phyloP scores from a whole-genome alignment of 164 flowering plant genomes.

The Chloranthus sessilifolius region DNA sequence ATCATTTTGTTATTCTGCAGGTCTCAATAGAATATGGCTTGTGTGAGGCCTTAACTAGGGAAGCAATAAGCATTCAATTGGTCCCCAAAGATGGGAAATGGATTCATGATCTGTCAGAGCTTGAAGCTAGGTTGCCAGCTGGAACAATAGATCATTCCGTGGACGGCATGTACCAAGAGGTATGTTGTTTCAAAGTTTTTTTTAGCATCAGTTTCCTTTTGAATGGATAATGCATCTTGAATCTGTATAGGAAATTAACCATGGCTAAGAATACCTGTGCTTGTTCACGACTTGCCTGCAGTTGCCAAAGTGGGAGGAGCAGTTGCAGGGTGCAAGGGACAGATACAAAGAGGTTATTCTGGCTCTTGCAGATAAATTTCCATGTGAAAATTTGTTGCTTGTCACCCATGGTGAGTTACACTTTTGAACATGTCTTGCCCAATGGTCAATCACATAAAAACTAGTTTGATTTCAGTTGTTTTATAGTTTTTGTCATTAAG shows the following conservation, averaged over 20 bases:
- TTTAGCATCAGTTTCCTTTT: too few relatives aligned
- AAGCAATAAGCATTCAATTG: constrained; percentile 37
- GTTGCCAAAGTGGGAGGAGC: constrained; percentile 82
- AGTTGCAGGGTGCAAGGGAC: constrained; percentile 31
- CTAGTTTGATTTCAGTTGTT: background rate
- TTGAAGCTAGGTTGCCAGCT: constrained; percentile 60
- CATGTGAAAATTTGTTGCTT: constrained; percentile 67
- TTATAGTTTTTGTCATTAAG: background rate
- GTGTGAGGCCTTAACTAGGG: constrained; percentile 63
- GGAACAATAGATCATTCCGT: constrained; percentile 60
- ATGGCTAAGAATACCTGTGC: too few relatives aligned
- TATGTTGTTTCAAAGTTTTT: too few relatives aligned
- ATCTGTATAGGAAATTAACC: too few relatives aligned
- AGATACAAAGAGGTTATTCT: constrained; percentile 46
- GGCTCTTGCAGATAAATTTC: constrained; percentile 73
- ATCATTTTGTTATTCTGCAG: constrained; percentile 23
- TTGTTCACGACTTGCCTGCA: constrained; percentile 13
- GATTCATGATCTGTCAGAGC: constrained; percentile 48
- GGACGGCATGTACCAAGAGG: constrained; percentile 52
- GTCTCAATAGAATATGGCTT: constrained; percentile 83
- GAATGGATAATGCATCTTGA: too few relatives aligned
- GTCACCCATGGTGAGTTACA: constrained; percentile 70
- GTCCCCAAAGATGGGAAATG: constrained; percentile 71
- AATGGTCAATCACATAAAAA: too few relatives aligned
- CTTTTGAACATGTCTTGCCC: background rate